Conservation (phyloP, 352 stramenopile species). For the Stephanocyclus meneghinianus region DNA sequence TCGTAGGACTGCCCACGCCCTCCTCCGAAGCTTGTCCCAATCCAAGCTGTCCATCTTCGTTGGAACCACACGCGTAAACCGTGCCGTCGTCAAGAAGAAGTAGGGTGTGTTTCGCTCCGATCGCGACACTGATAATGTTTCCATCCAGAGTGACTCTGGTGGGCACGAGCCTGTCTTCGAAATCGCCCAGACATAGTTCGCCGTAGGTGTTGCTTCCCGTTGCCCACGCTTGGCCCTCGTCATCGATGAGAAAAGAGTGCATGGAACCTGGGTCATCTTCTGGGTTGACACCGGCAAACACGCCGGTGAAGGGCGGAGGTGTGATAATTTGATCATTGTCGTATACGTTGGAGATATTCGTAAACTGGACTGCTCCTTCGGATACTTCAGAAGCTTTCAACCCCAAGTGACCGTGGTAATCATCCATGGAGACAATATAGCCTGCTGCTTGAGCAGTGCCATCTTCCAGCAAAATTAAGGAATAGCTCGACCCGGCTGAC, state of each 20-base stretch:
- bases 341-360: slow-evolving; percentile 36
- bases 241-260: slow-evolving; percentile 52
- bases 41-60: slow-evolving; percentile 45
- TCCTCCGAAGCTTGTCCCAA: slow-evolving; percentile 26
- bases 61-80: slow-evolving; percentile 53
- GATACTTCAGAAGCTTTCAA: slow-evolving; percentile 22
- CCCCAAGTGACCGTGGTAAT: slow-evolving; percentile 51
- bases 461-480: slow-evolving; percentile 41
- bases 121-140: slow-evolving; percentile 28
- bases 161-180: slow-evolving; percentile 44
- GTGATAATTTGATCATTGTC: slow-evolving; percentile 31
- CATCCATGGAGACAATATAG: slow-evolving; percentile 43
- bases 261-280: slow-evolving; percentile 36
- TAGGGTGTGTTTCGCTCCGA: slow-evolving; percentile 48
- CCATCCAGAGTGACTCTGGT: slow-evolving; percentile 24
- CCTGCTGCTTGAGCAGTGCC: slow-evolving; percentile 47
- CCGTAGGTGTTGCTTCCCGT: slow-evolving; percentile 47
- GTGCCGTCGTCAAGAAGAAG: slow-evolving; percentile 44
- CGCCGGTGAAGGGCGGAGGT: slow-evolving; percentile 36
- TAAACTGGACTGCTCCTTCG: slow-evolving; percentile 35
- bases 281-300: slow-evolving; percentile 47
- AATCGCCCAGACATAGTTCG: slow-evolving; percentile 47
- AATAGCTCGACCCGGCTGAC: slow-evolving; percentile 35
- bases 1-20: slow-evolving; percentile 20
- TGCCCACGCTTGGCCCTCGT: slow-evolving; percentile 39